Percentiles rank a stretch among this genome's conserved stretches.
Evolutionary conservation across 1,284 basidiomycete species (phyloP).

Genomic region (Flammula alnicola): DNA sequence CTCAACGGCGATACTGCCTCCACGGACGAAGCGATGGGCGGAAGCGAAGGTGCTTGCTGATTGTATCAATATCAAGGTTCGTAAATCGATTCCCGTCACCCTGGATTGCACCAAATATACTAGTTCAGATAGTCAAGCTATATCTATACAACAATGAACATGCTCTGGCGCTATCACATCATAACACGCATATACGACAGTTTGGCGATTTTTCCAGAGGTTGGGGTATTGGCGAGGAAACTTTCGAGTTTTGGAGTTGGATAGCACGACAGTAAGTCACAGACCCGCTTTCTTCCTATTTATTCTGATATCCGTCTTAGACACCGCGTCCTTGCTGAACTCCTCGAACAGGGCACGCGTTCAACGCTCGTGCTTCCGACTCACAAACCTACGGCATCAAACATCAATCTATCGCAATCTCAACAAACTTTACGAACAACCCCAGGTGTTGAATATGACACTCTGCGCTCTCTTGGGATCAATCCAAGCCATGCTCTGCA

Average conservation of each 20-base stretch:
- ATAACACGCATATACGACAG: constrained; percentile 82
- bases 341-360: constrained; percentile 81
- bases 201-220: constrained; percentile 89
- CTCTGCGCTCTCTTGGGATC: constrained; percentile 53
- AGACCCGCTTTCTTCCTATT: not conserved
- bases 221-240: constrained; percentile 98
- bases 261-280: constrained; percentile 83
- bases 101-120: not conserved
- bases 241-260: constrained; percentile 98
- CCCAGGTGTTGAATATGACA: constrained; percentile 45
- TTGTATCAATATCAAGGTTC: constrained; percentile 85
- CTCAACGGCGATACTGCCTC: constrained; percentile 78
- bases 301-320: constrained; percentile 40
- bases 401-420: constrained; percentile 23
- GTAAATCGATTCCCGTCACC: not conserved
- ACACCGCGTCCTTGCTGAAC: constrained; percentile 86
- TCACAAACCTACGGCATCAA: constrained; percentile 48
- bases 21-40: constrained; percentile 96
- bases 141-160: constrained; percentile 90
- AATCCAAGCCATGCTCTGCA: constrained; percentile 79
- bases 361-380: constrained; percentile 70
- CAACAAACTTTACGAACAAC: constrained; percentile 35
- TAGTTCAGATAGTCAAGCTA: constrained; percentile 77
- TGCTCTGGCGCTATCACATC: constrained; percentile 76
- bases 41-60: constrained; percentile 97